Percentiles rank a stretch among this genome's conserved stretches.
These are phyloP conservation scores for Larix kaempferi DNA, from an alignment of 75 land plant species.

Conservation along the genomic window DNA sequence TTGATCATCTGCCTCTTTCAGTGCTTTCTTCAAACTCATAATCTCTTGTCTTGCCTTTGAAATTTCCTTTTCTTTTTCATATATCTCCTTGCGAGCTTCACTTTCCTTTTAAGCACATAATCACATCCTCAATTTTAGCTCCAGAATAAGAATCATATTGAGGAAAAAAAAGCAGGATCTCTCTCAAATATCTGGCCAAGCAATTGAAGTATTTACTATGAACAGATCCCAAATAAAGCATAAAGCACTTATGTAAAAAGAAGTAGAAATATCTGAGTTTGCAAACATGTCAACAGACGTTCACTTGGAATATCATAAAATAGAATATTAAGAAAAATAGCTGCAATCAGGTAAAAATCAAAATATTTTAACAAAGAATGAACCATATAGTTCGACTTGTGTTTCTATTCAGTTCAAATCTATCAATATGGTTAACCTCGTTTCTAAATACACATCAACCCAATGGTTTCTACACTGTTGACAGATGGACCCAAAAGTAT, in stretches of 20 bases:
- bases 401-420: neutral
- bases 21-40: conserved; percentile 47
- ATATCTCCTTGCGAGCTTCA: conserved; percentile 81
- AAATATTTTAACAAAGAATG: neutral
- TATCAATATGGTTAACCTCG: neutral
- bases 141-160: neutral
- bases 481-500: neutral
- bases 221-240: neutral
- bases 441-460: neutral
- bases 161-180: neutral
- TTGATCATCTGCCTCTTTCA: conserved; percentile 87
- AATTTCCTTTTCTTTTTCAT: conserved; percentile 85
- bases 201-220: neutral
- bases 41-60: conserved; percentile 58
- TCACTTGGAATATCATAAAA: neutral
- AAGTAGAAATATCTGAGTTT: neutral
- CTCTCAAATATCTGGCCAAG: too few species aligned
- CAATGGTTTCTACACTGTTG: neutral
- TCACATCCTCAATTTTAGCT: neutral
- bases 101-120: conserved; percentile 56
- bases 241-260: too few species aligned
- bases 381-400: neutral
- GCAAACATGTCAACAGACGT: neutral
- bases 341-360: neutral
- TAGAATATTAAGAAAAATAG: neutral